These are phyloP conservation scores for Prototheca stagnorum DNA, from an alignment of 163 green algal genomes.

Conservation along the genomic window DNA sequence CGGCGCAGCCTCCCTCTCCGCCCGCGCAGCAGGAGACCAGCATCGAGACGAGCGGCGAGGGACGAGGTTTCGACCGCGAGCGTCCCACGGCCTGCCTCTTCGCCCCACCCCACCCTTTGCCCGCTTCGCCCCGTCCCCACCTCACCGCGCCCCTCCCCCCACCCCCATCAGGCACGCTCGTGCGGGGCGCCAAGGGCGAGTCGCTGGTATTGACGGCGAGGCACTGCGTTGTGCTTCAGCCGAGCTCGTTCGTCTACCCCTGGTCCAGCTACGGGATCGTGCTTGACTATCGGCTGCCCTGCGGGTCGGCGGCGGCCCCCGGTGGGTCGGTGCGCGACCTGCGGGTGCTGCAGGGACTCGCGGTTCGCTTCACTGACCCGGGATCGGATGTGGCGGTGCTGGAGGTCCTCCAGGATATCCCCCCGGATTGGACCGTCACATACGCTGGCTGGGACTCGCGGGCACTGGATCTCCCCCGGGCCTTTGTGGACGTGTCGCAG, in stretches of 20 bases:
- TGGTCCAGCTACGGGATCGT: background rate
- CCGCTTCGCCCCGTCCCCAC: too few relatives aligned
- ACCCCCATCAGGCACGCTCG: background rate
- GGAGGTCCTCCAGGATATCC: background rate
- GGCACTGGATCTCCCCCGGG: background rate
- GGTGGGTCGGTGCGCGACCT: background rate
- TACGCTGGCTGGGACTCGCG: background rate
- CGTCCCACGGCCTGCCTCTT: background rate
- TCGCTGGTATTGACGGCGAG: background rate
- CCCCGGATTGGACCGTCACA: background rate
- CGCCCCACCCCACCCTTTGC: background rate
- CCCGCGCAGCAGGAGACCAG: background rate
- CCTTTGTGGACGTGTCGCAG: background rate
- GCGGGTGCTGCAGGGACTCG: background rate
- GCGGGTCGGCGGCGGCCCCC: too few relatives aligned
- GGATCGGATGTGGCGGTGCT: background rate
- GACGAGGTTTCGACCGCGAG: background rate
- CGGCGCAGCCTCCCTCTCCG: too few relatives aligned
- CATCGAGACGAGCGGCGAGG: background rate
- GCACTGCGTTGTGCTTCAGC: background rate
- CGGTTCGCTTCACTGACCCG: background rate
- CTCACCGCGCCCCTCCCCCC: too few relatives aligned
- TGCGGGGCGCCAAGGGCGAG: background rate
- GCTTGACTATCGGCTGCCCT: background rate
- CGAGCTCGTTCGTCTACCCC: background rate